Percentiles rank a stretch among this genome's conserved stretches.
These are phyloP conservation scores for Aspergillus aculeatus DNA, from an alignment of 2,329 filamentous ascomycete genomes.

Conservation along the genomic window DNA sequence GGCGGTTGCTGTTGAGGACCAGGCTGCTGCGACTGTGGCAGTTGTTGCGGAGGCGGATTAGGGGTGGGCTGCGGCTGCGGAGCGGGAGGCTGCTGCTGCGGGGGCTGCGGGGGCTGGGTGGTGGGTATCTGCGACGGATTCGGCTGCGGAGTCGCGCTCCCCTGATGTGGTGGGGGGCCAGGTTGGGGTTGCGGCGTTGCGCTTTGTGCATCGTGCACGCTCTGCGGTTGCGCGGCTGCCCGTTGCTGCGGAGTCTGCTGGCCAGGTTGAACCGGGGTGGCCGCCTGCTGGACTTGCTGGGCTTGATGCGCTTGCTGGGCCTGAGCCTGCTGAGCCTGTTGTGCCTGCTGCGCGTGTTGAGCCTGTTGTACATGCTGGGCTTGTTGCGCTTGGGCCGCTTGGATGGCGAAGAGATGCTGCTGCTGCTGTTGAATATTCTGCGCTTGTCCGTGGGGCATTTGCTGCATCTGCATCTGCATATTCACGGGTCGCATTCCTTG, in stretches of 20 bases:
- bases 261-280: slow-evolving; percentile 34
- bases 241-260: slow-evolving; percentile 45
- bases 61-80: slow-evolving; percentile 38
- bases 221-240: slow-evolving; percentile 42
- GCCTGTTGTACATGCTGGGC: slow-evolving; percentile 29
- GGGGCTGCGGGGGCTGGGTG: slow-evolving; percentile 36
- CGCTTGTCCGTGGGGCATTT: slow-evolving; percentile 42
- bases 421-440: slow-evolving; percentile 47
- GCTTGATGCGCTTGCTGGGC: slow-evolving; percentile 34
- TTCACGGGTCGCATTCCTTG: slow-evolving; percentile 41
- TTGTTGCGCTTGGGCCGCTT: slow-evolving; percentile 31
- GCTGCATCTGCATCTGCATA: slow-evolving; percentile 42
- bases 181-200: slow-evolving; percentile 47
- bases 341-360: slow-evolving; percentile 26
- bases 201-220: slow-evolving; percentile 42
- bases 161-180: slow-evolving; percentile 38
- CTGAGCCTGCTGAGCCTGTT: slow-evolving; percentile 27
- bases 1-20: slow-evolving; percentile 28
- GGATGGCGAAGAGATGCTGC: slow-evolving; percentile 39
- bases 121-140: slow-evolving; percentile 32
- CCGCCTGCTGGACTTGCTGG: slow-evolving; percentile 29
- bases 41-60: slow-evolving; percentile 36
- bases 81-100: slow-evolving; percentile 34
- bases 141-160: slow-evolving; percentile 40
- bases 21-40: slow-evolving; percentile 39